Conservation (phyloP, 768 basidiomycete genomes). For the Trichaptum fuscoviolaceum region DNA sequence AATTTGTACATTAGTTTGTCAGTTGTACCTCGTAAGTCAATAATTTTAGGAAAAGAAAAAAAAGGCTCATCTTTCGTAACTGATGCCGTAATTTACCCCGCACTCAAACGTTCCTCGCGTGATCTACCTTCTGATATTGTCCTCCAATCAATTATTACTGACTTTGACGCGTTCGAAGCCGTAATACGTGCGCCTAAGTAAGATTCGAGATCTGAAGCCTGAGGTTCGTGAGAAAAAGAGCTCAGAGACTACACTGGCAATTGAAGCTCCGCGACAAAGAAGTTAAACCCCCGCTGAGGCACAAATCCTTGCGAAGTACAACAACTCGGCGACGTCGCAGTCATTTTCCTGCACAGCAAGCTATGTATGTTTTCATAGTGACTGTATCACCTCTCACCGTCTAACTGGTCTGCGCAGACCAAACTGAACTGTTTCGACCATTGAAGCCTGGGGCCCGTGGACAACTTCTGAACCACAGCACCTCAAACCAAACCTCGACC, state of each 20-base stretch:
- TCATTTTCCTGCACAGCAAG: neutral
- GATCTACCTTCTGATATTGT: too few relatives aligned
- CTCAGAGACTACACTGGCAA: neutral
- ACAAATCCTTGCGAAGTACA: neutral
- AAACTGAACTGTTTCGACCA: neutral
- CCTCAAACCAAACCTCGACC: neutral
- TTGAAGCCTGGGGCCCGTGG: neutral
- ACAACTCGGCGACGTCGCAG: neutral
- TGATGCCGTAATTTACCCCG: too few relatives aligned
- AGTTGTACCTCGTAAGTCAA: too few relatives aligned
- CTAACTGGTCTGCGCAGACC: neutral
- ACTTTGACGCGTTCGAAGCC: neutral
- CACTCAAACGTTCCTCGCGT: too few relatives aligned
- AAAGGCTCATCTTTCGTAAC: too few relatives aligned
- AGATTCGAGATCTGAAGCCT: neutral
- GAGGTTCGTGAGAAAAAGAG: neutral
- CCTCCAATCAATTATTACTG: too few relatives aligned
- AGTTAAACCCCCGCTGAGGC: neutral
- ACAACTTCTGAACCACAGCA: neutral
- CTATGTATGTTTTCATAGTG: neutral
- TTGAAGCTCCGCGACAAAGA: neutral
- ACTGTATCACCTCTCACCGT: neutral
- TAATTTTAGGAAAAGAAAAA: too few relatives aligned
- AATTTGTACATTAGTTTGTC: too few relatives aligned
- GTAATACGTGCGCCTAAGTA: neutral